These are phyloP conservation scores for Chaetomium tenue DNA, from an alignment of 495 filamentous ascomycete genomes.

Conservation along the genomic window DNA sequence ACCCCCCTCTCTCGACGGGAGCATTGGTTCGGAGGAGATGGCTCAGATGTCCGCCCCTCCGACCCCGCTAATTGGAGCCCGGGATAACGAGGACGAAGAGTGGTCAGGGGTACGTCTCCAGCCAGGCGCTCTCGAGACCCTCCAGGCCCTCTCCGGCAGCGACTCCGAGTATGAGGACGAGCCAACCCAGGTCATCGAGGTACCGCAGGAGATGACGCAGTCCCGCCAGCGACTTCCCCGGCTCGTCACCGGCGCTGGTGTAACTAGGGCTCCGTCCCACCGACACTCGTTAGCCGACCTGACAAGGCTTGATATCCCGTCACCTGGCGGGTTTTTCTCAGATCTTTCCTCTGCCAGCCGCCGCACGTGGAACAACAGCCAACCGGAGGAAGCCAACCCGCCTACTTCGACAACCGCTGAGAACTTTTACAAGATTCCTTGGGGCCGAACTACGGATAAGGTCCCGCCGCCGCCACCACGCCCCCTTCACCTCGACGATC, in stretches of 20 bases:
- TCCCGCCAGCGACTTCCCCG: constrained; percentile 41
- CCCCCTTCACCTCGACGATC: constrained; percentile 35
- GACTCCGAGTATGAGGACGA: constrained; percentile 50
- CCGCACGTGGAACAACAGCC: constrained; percentile 69
- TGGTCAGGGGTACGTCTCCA: constrained; percentile 72
- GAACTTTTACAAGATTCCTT: constrained; percentile 79
- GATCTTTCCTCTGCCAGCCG: constrained; percentile 68
- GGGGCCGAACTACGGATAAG: constrained; percentile 43
- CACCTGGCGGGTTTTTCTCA: constrained; percentile 87
- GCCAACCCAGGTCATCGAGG: constrained; percentile 52
- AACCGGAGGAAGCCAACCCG: constrained; percentile 46
- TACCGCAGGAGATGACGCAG: constrained; percentile 45
- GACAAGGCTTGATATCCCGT: constrained; percentile 76
- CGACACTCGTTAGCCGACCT: constrained; percentile 55
- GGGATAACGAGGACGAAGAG: constrained; percentile 49
- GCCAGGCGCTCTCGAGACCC: constrained; percentile 70
- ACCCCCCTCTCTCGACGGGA: constrained; percentile 85
- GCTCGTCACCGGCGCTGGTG: constrained; percentile 37
- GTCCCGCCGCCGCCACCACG: constrained; percentile 37
- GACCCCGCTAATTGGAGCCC: constrained; percentile 68
- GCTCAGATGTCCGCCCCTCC: constrained; percentile 73
- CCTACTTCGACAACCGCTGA: constrained; percentile 79
- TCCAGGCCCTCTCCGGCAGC: constrained; percentile 69
- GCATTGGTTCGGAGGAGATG: constrained; percentile 79
- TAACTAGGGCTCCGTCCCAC: constrained; percentile 36